A percentile compares a stretch with the other conserved stretches of the same genome.
phyloP scores from a whole-genome alignment of 129 eudicot genomes.

The Chrysanthemum lavandulifolium region DNA sequence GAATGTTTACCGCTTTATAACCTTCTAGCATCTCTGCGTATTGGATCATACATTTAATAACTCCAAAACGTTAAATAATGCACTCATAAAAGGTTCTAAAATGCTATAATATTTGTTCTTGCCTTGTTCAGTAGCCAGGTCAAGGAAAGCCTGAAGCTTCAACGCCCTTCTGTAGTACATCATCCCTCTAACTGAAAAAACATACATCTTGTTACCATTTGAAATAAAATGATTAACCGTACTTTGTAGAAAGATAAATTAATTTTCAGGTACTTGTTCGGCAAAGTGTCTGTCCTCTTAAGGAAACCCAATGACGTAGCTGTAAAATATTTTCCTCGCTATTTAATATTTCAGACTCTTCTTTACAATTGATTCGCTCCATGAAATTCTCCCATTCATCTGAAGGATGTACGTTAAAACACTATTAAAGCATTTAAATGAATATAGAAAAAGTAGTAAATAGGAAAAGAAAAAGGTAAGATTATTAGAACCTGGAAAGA shows the following conservation, averaged over 20 bases:
- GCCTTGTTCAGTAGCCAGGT: conserved; percentile 73
- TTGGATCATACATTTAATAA: conserved; percentile 4
- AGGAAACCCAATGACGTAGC: conserved; percentile 86
- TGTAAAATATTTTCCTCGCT: conserved; percentile 65
- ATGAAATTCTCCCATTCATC: conserved; percentile 85
- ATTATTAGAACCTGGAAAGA: conserved; percentile 61
- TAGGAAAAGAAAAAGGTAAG: not conserved
- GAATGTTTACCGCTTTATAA: conserved; percentile 50
- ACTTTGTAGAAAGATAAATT: not conserved
- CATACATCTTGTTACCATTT: conserved; percentile 4
- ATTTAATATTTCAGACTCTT: conserved; percentile 50
- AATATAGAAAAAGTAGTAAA: not conserved
- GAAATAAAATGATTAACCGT: not conserved
- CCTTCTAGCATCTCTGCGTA: conserved; percentile 70
- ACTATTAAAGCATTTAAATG: not conserved
- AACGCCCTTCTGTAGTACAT: conserved; percentile 85
- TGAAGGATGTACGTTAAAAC: conserved; percentile 7
- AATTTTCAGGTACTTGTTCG: conserved; percentile 49
- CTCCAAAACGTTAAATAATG: not conserved
- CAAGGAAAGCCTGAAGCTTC: conserved; percentile 91
- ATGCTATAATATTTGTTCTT: conserved; percentile 18
- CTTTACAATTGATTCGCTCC: conserved; percentile 68
- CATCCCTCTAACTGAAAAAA: conserved; percentile 83
- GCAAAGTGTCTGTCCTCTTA: conserved; percentile 82
- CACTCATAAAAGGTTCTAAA: not conserved